Evolutionary conservation across 192 early-diverging fungal genomes (phyloP).

Genomic region (Coemansia sp.): DNA sequence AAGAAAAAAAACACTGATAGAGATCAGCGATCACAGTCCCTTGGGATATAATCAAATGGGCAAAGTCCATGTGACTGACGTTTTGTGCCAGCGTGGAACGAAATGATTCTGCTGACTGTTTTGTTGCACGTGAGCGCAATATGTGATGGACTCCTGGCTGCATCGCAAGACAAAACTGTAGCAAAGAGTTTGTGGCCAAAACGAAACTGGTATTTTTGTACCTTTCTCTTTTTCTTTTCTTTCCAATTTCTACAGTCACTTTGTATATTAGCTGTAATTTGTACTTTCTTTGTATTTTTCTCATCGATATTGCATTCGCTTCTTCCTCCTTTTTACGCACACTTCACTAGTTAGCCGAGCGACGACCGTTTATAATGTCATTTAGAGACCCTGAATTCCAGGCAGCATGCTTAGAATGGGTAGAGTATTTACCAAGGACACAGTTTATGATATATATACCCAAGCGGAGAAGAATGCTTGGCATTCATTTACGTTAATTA

Average conservation of each 20-base stretch:
- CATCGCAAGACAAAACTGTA: no score
- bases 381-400: constrained; percentile 8
- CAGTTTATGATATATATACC: no score
- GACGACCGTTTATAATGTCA: not conserved
- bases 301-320: not conserved
- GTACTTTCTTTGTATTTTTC: not conserved
- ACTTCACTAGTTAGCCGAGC: no score
- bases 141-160: not conserved
- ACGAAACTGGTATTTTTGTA: not conserved
- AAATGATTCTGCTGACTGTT: not conserved
- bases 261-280: not conserved
- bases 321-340: no score
- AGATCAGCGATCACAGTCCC: no score
- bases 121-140: not conserved
- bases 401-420: constrained; percentile 5
- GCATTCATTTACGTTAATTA: not conserved
- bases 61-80: no score
- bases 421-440: not conserved
- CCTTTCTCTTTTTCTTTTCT: not conserved
- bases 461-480: not conserved
- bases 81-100: no score
- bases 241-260: not conserved
- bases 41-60: no score
- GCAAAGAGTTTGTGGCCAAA: no score
- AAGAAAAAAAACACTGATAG: no score